These are phyloP conservation scores for Pyrus bretschneideri DNA, from an alignment of 306 rosid genomes.

Conservation along the genomic window DNA sequence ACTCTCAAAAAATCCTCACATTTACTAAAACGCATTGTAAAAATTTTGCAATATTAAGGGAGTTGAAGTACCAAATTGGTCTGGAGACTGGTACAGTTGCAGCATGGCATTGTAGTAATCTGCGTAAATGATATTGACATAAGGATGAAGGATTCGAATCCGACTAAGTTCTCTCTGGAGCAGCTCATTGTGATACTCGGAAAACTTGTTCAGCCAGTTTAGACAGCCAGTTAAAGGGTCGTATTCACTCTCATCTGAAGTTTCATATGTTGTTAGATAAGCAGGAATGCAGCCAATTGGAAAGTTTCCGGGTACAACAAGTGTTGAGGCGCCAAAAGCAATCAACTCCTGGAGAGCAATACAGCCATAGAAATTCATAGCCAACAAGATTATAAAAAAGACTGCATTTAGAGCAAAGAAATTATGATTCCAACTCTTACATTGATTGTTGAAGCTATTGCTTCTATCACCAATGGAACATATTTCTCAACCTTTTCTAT, in stretches of 20 bases:
- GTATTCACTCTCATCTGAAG: background rate
- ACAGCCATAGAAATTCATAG: background rate
- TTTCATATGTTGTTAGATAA: background rate
- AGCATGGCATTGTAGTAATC: constrained; percentile 1
- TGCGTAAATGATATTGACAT: background rate
- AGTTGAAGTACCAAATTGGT: background rate
- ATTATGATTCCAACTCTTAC: background rate
- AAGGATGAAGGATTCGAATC: constrained; percentile 4
- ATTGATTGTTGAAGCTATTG: constrained; percentile 25
- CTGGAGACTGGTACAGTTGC: background rate
- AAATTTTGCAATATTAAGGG: too few relatives aligned
- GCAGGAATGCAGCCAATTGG: background rate
- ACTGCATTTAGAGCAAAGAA: background rate
- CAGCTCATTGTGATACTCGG: background rate
- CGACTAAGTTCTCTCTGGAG: background rate
- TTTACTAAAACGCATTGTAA: too few relatives aligned
- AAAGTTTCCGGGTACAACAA: background rate
- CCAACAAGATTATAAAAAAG: background rate
- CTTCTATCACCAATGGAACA: constrained; percentile 19
- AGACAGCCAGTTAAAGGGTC: background rate
- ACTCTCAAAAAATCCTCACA: too few relatives aligned
- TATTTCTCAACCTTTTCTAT: constrained; percentile 23
- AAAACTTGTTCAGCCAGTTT: background rate
- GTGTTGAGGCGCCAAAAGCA: background rate
- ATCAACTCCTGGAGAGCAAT: background rate